Evolutionary conservation across 495 filamentous ascomycete genomes (phyloP), one percentile per base, ranked within the genome.

Genomic region (Talaromyces ruber): DNA sequence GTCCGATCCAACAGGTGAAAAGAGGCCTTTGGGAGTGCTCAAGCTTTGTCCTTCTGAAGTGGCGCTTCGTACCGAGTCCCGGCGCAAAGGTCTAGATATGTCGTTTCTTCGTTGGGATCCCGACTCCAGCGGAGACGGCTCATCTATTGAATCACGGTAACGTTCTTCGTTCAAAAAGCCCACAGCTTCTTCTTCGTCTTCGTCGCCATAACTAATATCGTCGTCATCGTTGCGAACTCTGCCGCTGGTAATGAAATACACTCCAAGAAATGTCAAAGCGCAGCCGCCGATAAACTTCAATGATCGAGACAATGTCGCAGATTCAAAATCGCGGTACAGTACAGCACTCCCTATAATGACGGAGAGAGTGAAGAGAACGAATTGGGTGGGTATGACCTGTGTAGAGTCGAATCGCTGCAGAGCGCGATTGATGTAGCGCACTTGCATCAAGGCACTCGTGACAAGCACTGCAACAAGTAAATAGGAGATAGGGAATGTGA

Each of bases 331-430:
- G 6, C 92, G 85, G 69, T 97, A 98, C 11, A 98, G 74, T 26
- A 98, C 79, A 1, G 94, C 92, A 71, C 90, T 95, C 52, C 94
- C 94, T 58, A 96, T 82, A 67, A 98, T 98, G 58, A 98, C 94
- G 2, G 87, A 96, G 6, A 98, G 78, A 0, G 94, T 98, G 71
- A 98, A 98, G 43, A 96, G 81, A 26, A 98, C 94, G 66, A 98
- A 98, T 68, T 98, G 94, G 12, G 91, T 91, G 2, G 94, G 94
- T 59, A 98, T 97, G 63, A 98, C 94, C 67, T 96, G 91, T 0
- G 94, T 98, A 0, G 93, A 93, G 72, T 97, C 91, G 76, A 98
- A 98, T 59, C 90, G 86, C 70, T 95, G 92, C 21, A 98, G 78
- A 1, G 94, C 93, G 55, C 92, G 91, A 76, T 98, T 98, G 64